phyloP scores from a whole-genome alignment of 495 filamentous ascomycete genomes.

The Xylaria scruposa region DNA sequence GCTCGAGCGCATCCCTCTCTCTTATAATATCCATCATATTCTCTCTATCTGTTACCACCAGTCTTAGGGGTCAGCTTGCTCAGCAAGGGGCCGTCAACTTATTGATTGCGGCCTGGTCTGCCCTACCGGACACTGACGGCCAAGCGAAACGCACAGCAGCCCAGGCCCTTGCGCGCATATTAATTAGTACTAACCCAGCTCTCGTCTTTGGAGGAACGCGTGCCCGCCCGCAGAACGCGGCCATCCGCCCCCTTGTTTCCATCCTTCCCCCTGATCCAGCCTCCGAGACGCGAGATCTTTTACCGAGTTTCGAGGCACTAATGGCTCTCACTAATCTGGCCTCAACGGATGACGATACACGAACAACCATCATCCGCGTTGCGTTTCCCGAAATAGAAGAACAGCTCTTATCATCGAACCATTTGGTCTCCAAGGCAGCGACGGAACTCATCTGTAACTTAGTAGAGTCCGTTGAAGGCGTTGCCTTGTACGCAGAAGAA shows the following conservation, averaged over 20 bases:
- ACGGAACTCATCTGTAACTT: constrained; percentile 93
- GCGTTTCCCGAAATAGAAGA: constrained; percentile 81
- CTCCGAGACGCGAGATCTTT: constrained; percentile 76
- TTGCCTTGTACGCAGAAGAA: constrained; percentile 77
- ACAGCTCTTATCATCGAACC: constrained; percentile 76
- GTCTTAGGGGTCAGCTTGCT: constrained; percentile 76
- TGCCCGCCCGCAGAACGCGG: constrained; percentile 72
- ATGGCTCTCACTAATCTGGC: constrained; percentile 94
- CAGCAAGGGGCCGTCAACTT: constrained; percentile 92
- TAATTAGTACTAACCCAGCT: constrained; percentile 85
- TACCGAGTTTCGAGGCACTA: constrained; percentile 87
- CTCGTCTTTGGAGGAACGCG: constrained; percentile 83
- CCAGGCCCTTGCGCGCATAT: constrained; percentile 87
- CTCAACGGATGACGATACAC: constrained; percentile 72
- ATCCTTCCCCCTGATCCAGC: constrained; percentile 66
- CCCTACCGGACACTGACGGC: constrained; percentile 60
- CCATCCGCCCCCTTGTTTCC: constrained; percentile 77
- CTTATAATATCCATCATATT: constrained; percentile 78
- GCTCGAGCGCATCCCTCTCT: constrained; percentile 67
- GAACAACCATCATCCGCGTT: constrained; percentile 72
- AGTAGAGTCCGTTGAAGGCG: constrained; percentile 74
- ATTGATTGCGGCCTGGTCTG: constrained; percentile 69
- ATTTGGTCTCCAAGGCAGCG: constrained; percentile 79
- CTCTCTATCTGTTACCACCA: constrained; percentile 72
- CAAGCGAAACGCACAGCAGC: constrained; percentile 68